Conservation (phyloP, 129 eudicot species). For the Flaveria linearis region DNA sequence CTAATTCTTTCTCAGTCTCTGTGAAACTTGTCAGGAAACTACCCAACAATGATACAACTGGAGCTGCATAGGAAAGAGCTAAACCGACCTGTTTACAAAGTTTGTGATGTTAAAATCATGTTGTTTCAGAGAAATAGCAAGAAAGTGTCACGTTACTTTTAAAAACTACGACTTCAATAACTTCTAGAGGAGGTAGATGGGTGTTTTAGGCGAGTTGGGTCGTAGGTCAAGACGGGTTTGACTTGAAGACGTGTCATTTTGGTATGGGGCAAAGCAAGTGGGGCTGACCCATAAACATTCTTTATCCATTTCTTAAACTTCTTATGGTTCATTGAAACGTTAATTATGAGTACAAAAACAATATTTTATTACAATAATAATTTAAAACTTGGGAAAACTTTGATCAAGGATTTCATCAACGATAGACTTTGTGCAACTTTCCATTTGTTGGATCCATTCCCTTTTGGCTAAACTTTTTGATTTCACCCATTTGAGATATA, state of each 20-base stretch:
- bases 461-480: background rate
- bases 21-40: conserved; percentile 90
- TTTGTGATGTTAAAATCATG: conserved; percentile 2
- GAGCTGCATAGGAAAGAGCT: conserved; percentile 97
- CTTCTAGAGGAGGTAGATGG: background rate
- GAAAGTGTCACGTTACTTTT: background rate
- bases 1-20: conserved; percentile 98
- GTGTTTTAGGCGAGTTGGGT: background rate
- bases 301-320: background rate
- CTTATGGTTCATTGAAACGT: background rate
- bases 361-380: background rate
- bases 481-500: background rate
- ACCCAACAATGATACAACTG: conserved; percentile 81
- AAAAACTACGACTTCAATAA: background rate
- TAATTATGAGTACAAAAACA: background rate
- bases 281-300: background rate
- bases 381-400: background rate
- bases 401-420: background rate
- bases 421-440: background rate
- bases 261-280: background rate
- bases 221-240: background rate
- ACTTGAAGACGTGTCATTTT: background rate
- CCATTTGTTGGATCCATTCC: background rate
- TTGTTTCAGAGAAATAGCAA: conserved; percentile 14
- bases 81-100: conserved; percentile 73